A percentile compares a stretch with the other conserved stretches of the same genome.
Conservation (phyloP, 441 rosid species). For the Gossypium gossypioides region DNA sequence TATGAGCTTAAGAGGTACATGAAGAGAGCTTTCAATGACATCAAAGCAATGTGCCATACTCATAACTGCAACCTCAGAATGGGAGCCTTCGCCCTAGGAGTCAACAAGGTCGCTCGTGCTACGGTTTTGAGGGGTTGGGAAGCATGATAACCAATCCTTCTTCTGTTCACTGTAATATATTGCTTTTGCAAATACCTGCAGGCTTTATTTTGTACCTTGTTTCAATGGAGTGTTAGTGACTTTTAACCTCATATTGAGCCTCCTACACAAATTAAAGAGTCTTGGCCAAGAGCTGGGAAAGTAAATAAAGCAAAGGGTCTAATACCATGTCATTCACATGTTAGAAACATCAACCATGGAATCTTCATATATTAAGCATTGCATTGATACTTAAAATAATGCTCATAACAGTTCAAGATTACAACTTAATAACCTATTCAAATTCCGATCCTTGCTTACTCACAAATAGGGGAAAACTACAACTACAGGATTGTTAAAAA, state of each 20-base stretch:
- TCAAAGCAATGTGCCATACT: conserved; percentile 57
- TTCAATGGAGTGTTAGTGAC: background rate
- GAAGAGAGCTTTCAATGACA: conserved; percentile 45
- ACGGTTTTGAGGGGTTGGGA: conserved; percentile 62
- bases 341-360: background rate
- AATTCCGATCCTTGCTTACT: background rate
- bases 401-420: background rate
- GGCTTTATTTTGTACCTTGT: background rate
- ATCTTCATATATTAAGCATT: background rate
- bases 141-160: conserved; percentile 4
- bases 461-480: background rate
- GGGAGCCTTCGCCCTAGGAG: conserved; percentile 85
- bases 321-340: background rate
- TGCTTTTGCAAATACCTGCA: background rate
- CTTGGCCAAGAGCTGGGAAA: background rate
- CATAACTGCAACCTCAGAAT: conserved; percentile 62
- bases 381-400: background rate
- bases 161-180: background rate
- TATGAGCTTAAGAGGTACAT: conserved; percentile 51
- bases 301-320: background rate
- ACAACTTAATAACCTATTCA: background rate
- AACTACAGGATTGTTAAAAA: background rate
- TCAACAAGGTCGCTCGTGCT: conserved; percentile 63
- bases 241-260: background rate
- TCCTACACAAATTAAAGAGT: background rate